Evolutionary conservation across 768 basidiomycete species (phyloP), one percentile per base, ranked within the genome.

Genomic region (Rhizopogon vinicolor): DNA sequence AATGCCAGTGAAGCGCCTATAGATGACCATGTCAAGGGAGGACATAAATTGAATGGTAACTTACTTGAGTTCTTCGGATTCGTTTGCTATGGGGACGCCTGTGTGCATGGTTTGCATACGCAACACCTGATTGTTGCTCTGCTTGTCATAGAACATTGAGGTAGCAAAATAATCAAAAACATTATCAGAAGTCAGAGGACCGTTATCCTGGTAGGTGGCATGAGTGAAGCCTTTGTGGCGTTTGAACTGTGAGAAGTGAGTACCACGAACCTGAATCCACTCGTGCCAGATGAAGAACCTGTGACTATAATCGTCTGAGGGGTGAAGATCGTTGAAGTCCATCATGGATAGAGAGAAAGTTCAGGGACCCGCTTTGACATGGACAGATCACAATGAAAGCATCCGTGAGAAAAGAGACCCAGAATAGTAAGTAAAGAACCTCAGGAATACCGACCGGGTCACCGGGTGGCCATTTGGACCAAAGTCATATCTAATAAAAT

Each of bases 21-120:
- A 56, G 18, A 28, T 51, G 7, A 31, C 54, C 42, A 41, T 19
- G 41, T 43, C 43, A 18, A 10, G 13, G 39, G 33, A 8, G 7
- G 25, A 44, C 52, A 45, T n/a, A 37, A 41, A 7, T 46, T 39
- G 55, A 53, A 13, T 39, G 60, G 22, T 25, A 35, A 70, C 84
- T 60, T 68, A 90, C 93, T 77, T 91, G 58, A 96, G 83, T 66
- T 95, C 91, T 59, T 90, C 90, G 9, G 86, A 85, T 68, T 94
- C 93, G 60, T 94, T 87, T 7, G 78, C 74, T 54, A 92, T 72
- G 9, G 87, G 82, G 29, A 82, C 73, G n/a, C 87, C 91, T 0
- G 89, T 88, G 64, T 91, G 87, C 74, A 88, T 86, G 0, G 91
- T 94, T 70, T 96, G 93, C 93, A 96, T 96, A 62, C 92, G 87